Evolutionary conservation across 495 filamentous ascomycete species (phyloP).

Genomic region (Xylaria castorea): DNA sequence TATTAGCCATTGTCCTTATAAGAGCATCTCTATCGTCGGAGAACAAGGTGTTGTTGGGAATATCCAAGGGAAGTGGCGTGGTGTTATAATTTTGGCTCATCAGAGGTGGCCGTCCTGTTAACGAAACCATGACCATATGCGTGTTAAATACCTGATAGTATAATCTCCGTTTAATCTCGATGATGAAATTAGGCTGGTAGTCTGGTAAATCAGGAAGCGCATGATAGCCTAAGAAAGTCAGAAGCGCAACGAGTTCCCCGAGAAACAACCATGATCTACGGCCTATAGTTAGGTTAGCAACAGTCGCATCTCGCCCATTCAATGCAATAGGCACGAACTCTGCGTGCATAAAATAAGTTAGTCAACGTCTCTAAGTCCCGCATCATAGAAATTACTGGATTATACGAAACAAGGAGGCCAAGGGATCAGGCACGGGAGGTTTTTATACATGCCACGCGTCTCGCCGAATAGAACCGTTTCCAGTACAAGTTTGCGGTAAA

Average conservation of each 20-base stretch:
- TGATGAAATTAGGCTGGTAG: constrained; percentile 26
- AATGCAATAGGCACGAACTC: constrained; percentile 46
- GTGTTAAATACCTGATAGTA: constrained; percentile 59
- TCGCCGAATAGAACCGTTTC: constrained; percentile 35
- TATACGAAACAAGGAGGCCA: neutral
- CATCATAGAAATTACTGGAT: neutral
- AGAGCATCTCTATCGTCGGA: constrained; percentile 47
- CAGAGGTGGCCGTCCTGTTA: constrained; percentile 21
- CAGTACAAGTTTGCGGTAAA: constrained; percentile 53
- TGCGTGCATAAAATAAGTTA: neutral
- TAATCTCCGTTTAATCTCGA: constrained; percentile 55
- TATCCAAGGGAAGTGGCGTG: constrained; percentile 62
- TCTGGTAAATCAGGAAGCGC: constrained; percentile 36
- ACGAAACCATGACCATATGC: constrained; percentile 19
- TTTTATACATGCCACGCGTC: constrained; percentile 46
- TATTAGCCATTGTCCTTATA: constrained; percentile 50
- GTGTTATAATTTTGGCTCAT: constrained; percentile 26
- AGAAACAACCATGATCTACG: constrained; percentile 61
- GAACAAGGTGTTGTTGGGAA: constrained; percentile 60
- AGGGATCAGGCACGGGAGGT: neutral
- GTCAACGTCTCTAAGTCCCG: neutral
- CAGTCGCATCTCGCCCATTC: neutral
- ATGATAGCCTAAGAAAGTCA: constrained; percentile 66
- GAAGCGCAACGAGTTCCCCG: constrained; percentile 57
- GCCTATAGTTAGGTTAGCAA: constrained; percentile 20